Evolutionary conservation across 163 green algal species (phyloP), one percentile per base, ranked within the genome.

Genomic region (Chlorella variabilis): DNA sequence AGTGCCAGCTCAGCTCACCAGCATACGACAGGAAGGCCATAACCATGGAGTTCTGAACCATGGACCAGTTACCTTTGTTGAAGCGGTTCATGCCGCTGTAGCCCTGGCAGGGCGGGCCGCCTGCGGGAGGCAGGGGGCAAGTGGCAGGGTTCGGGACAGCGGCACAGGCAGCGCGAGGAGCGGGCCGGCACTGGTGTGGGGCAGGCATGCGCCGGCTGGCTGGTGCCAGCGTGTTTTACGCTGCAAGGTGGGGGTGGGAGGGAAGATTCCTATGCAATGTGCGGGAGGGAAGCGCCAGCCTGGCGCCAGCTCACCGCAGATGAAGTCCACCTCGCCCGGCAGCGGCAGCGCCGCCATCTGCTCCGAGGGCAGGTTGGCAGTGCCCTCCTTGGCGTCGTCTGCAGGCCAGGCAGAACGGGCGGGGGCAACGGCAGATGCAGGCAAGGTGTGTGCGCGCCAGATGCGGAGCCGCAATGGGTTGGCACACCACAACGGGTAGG

Each of bases 1-100:
- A n/a, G n/a, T n/a, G n/a, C n/a, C n/a, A n/a, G n/a, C n/a, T n/a
- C 54, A 15, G 23, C 54, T 15, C 54, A 63, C 54, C 54, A 45
- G 88, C 90, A 82, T 93, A 99, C 23, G 90, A 96, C 33, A 98
- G 86, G 87, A 95, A 99, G 6, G 92, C 86, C 93, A 99, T 98
- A 18, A 99, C 93, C 93, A 98, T 98, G 77, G 87, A 93, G 93
- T 97, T 98, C 56, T 92, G 94, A 70, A 97, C 91, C 87, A 96
- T 94, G 62, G 82, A 94, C 94, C 95, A 97, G 85, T 95, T 95
- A 85, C 96, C 90, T 91, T 97, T 96, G 92, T 99, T 99, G 92
- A 99, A 99, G 56, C 96, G 91, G 87, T 99, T 99, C 96, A 99
- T 99, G 82, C 96, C 96, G 8, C 90, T 96, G 91, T 98, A 99